Evolutionary conservation across 345 rosid species (phyloP), one percentile per base, ranked within the genome.

Genomic region (Ceriops decandra): DNA sequence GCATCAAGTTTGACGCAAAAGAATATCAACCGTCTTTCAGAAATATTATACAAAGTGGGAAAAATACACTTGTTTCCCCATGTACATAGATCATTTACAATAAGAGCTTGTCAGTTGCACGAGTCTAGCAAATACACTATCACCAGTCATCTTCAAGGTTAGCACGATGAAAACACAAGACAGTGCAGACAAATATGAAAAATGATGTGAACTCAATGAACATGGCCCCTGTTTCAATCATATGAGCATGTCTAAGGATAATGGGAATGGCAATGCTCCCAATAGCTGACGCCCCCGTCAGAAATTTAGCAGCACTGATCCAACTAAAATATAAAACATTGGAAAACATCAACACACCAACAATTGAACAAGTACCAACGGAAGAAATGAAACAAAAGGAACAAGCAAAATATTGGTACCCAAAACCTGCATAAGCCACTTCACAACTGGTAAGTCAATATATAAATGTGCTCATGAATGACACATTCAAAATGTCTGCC

Each of bases 221-320:
- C 99, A 95, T 91, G 22, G 97, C 99, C 54, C 96, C 99, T 0
- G 95, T 89, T 75, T 81, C 85, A 6, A 95, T 95, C 95, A 95
- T 79, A 32, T 85, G 76, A n/a, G 99, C 99, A 7, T 95, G 99
- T 73, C 99, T 83, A 56, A 95, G 88, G 74, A 95, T 91, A 47
- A 95, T 90, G 30, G 98, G 99, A 66, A 95, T 91, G 31, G 99
- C 99, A 10, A 91, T 24, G 82, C 99, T 91, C 5, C 99, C 99
- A 33, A 95, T 81, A 0, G 99, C 81, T 16, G 98, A 91, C 47
- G 98, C 99, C 68, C 99, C 99, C 0, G 98, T 95, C 76, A 95
- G 67, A 83, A 95, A 95, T 79, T 95, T 95, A 20, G 99, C 99
- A 69, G 96, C 99, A 75, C 84, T 90, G 62, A 91, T 85, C 99